Conservation (phyloP, 1,284 basidiomycete species). For the Phellopilus nigrolimitatus region DNA sequence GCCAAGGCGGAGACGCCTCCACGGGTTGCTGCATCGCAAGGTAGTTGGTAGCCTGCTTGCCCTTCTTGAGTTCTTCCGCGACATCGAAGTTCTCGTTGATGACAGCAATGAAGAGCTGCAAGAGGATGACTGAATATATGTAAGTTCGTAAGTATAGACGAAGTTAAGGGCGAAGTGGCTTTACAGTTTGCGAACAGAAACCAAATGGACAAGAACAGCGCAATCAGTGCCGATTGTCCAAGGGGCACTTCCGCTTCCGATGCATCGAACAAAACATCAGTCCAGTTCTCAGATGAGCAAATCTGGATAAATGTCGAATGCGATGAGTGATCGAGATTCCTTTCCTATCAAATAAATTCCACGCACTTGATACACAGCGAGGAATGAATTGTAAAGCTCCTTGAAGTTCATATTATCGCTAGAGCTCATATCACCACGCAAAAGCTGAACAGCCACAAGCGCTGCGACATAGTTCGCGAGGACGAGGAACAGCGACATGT, state of each 20-base stretch:
- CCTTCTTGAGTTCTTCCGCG: conserved; percentile 87
- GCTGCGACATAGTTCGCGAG: conserved; percentile 87
- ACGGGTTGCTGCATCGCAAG: conserved; percentile 54
- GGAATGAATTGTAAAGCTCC: conserved; percentile 85
- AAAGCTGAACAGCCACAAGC: conserved; percentile 69
- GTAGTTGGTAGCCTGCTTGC: conserved; percentile 72
- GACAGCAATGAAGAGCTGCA: conserved; percentile 98
- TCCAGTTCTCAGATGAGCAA: conserved; percentile 96
- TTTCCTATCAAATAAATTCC: neutral
- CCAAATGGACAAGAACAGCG: conserved; percentile 82
- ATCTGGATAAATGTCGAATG: conserved; percentile 45
- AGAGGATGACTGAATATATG: conserved; percentile 92
- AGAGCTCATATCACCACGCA: conserved; percentile 74
- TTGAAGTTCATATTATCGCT: conserved; percentile 73
- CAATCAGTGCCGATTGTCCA: conserved; percentile 71
- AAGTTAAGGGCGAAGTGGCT: conserved; percentile 30
- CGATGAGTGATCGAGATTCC: neutral
- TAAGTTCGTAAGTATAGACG: too few relatives aligned
- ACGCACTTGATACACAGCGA: conserved; percentile 73
- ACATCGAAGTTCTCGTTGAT: conserved; percentile 97
- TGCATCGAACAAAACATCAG: conserved; percentile 71
- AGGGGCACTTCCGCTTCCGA: conserved; percentile 60
- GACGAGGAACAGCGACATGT: conserved; percentile 93
- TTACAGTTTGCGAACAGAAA: conserved; percentile 92
- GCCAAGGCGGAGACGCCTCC: conserved; percentile 58